Conservation (phyloP, 768 basidiomycete genomes). For the Lentinula sp. region DNA sequence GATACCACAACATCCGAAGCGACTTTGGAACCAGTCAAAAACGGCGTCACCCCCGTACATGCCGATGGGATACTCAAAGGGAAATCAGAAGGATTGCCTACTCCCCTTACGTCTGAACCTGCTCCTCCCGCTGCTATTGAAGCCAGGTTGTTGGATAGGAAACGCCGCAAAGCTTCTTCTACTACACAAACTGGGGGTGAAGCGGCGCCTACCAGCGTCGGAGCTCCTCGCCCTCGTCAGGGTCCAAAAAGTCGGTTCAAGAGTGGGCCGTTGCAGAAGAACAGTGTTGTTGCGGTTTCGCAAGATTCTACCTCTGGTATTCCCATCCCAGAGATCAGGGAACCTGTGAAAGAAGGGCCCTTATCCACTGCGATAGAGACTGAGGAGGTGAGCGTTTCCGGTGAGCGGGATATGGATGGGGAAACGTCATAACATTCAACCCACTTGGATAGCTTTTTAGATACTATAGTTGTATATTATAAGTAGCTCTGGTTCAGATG, state of each 20-base stretch:
- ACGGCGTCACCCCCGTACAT: not conserved
- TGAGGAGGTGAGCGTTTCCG: not conserved
- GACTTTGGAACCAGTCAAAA: not conserved
- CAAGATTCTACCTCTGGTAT: not conserved
- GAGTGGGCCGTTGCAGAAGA: slow-evolving; percentile 3
- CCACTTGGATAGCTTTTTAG: not conserved
- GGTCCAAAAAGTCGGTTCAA: slow-evolving; percentile 4
- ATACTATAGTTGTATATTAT: not conserved
- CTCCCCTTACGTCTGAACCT: not conserved
- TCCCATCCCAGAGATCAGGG: not conserved
- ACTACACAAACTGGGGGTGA: not conserved
- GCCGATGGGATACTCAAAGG: not conserved
- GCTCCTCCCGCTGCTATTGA: slow-evolving; percentile 1
- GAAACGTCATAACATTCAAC: not conserved
- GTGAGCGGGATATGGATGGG: not conserved
- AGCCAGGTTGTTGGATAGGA: not conserved
- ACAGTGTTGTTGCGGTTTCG: not conserved
- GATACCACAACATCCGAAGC: not conserved
- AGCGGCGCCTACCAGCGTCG: not conserved
- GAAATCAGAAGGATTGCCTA: not conserved
- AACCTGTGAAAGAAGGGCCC: not conserved
- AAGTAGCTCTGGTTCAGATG: not conserved
- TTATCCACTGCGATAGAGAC: not conserved
- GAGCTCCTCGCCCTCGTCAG: not conserved
- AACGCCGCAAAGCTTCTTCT: slow-evolving; percentile 2